These are phyloP conservation scores for Lichtheimia corymbifera DNA, from an alignment of 371 early-diverging fungal genomes.

Conservation along the genomic window DNA sequence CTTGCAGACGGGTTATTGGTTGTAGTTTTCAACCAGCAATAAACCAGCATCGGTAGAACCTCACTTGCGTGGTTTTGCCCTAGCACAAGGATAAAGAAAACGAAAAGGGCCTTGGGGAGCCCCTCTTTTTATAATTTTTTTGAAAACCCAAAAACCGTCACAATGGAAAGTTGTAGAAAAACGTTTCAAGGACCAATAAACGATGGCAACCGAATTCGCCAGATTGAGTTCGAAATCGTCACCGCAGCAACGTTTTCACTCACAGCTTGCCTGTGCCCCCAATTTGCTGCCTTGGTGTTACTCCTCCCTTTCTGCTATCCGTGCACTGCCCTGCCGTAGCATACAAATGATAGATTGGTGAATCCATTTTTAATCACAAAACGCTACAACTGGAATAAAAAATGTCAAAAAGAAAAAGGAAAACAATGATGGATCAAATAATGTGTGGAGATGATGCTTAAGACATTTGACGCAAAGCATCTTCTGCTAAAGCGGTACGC, in stretches of 20 bases:
- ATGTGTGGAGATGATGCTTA: background rate
- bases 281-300: too few relatives aligned
- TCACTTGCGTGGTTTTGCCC: constrained; percentile 62
- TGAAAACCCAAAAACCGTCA: background rate
- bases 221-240: too few relatives aligned
- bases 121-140: constrained; percentile 35
- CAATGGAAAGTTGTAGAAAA: background rate
- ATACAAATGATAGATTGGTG: too few relatives aligned
- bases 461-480: constrained; percentile 13
- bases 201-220: too few relatives aligned
- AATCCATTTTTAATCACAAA: too few relatives aligned
- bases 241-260: too few relatives aligned
- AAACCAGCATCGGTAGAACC: constrained; percentile 59
- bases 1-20: constrained; percentile 58
- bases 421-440: too few relatives aligned
- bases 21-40: constrained; percentile 66
- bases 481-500: constrained; percentile 2
- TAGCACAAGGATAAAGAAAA: constrained; percentile 54
- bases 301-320: too few relatives aligned
- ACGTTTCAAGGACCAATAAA: background rate
- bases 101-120: constrained; percentile 22
- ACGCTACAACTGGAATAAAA: too few relatives aligned
- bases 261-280: too few relatives aligned
- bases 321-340: too few relatives aligned
- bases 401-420: too few relatives aligned